phyloP scores from a whole-genome alignment of 495 filamentous ascomycete species.

The Neurospora hispaniola region DNA sequence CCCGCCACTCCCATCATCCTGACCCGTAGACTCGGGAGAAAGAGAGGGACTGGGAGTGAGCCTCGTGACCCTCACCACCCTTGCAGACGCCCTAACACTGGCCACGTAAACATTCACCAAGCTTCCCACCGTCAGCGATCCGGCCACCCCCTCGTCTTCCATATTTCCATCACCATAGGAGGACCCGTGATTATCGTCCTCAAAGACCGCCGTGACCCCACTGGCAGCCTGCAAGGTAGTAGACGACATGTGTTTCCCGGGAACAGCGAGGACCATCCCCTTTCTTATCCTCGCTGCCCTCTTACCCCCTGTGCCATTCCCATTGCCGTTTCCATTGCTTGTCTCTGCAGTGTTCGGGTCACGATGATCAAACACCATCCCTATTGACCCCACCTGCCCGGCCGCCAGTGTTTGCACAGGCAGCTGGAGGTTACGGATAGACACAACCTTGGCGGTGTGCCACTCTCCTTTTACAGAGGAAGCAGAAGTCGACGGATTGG shows the following conservation, averaged over 20 bases:
- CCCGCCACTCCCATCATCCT: too few species aligned
- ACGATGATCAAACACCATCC: slow-evolving; percentile 48
- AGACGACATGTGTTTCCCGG: slow-evolving; percentile 40
- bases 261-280: slow-evolving; percentile 68
- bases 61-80: slow-evolving; percentile 38
- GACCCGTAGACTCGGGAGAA: too few species aligned
- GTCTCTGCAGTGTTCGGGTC: slow-evolving; percentile 2
- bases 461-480: slow-evolving; percentile 51
- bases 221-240: slow-evolving; percentile 44
- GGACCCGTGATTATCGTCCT: slow-evolving; percentile 20
- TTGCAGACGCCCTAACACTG: slow-evolving; percentile 72
- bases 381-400: slow-evolving; percentile 88
- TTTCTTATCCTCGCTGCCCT: slow-evolving; percentile 50
- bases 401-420: slow-evolving; percentile 65
- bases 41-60: neutral
- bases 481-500: slow-evolving; percentile 30
- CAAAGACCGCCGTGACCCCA: slow-evolving; percentile 42
- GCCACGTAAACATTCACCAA: slow-evolving; percentile 75
- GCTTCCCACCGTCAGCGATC: slow-evolving; percentile 33
- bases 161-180: neutral
- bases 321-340: neutral
- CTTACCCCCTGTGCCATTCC: slow-evolving; percentile 9
- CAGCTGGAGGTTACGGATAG: slow-evolving; percentile 77
- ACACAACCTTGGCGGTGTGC: slow-evolving; percentile 68
- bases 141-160: slow-evolving; percentile 11